phyloP scores from a whole-genome alignment of 495 filamentous ascomycete genomes.

The Peziza echinospora region DNA sequence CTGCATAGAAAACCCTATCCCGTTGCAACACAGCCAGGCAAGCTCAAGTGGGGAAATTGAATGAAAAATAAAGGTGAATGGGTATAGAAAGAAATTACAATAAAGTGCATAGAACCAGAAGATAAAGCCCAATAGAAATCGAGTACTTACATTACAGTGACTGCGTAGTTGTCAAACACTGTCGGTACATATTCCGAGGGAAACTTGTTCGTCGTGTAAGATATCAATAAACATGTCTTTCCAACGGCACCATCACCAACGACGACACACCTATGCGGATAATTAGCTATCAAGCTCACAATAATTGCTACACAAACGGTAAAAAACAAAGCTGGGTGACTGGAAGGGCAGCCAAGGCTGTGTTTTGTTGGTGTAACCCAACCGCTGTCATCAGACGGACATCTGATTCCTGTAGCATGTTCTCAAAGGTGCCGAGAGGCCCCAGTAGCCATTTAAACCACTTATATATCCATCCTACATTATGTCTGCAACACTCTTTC shows the following conservation, averaged over 20 bases:
- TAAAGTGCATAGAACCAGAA: not conserved
- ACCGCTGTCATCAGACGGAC: too few species aligned
- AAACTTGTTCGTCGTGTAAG: constrained; percentile 99
- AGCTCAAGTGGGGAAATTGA: not conserved
- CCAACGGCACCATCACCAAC: constrained; percentile 98
- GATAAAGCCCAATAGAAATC: not conserved
- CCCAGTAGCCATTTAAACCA: too few species aligned
- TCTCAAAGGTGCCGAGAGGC: too few species aligned
- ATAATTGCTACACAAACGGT: too few species aligned
- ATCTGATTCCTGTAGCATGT: too few species aligned
- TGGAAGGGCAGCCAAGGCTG: too few species aligned
- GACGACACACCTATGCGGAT: constrained; percentile 83
- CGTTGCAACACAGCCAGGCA: not conserved
- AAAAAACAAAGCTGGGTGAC: too few species aligned
- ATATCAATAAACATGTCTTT: constrained; percentile 96
- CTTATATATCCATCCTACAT: too few species aligned
- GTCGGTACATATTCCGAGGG: constrained; percentile 98
- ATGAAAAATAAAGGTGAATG: too few species aligned
- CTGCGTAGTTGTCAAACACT: constrained; percentile 98
- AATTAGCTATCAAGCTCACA: too few species aligned
- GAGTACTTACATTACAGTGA: constrained; percentile 84
- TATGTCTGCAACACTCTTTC: too few species aligned
- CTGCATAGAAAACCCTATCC: not conserved
- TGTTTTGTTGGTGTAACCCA: too few species aligned
- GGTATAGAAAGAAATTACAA: not conserved